phyloP scores from a whole-genome alignment of 257 asterid species.

The Vinca minor region DNA sequence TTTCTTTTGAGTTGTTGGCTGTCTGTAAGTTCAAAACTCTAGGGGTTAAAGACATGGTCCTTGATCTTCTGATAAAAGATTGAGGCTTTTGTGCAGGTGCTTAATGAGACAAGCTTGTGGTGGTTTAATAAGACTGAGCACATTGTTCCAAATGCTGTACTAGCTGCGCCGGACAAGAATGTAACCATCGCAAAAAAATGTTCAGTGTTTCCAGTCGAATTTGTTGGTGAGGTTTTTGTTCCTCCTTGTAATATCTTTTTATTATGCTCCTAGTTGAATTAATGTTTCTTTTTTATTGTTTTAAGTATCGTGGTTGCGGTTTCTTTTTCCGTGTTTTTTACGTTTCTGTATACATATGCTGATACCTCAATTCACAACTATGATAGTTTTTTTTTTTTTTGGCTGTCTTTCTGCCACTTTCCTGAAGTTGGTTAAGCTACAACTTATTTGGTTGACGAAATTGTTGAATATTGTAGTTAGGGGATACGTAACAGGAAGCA shows the following conservation, averaged over 20 bases:
- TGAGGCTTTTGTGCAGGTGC: constrained; percentile 45
- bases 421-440: background rate
- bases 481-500: constrained; percentile 94
- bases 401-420: background rate
- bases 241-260: background rate
- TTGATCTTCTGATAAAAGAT: background rate
- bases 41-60: too few species aligned
- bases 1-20: background rate
- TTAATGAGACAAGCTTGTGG: constrained; percentile 90
- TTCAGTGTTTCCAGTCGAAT: constrained; percentile 87
- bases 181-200: constrained; percentile 97
- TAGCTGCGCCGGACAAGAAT: constrained; percentile 72
- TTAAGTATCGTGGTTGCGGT: background rate
- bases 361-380: background rate
- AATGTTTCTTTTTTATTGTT: background rate
- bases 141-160: constrained; percentile 74
- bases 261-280: background rate
- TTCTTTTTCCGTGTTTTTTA: background rate
- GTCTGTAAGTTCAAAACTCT: background rate
- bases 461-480: constrained; percentile 43
- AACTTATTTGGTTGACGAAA: background rate
- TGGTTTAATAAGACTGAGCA: constrained; percentile 79
- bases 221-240: constrained; percentile 81
- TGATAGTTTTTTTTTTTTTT: background rate
- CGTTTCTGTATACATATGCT: background rate